phyloP scores from a whole-genome alignment of 1,284 basidiomycete species.

The Trichosporon inkin region DNA sequence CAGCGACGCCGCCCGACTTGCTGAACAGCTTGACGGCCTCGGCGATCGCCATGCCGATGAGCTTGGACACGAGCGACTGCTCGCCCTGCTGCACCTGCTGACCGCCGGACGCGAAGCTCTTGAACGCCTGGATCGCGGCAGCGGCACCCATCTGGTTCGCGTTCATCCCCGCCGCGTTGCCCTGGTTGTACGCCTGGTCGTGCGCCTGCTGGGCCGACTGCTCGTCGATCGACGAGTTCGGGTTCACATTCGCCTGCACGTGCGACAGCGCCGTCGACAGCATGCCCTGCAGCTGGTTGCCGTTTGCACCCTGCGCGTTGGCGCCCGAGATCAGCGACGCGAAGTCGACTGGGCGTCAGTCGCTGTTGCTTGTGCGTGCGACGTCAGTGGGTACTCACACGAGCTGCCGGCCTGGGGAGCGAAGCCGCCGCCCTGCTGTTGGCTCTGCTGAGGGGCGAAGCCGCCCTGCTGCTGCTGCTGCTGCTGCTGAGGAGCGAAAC shows the following conservation, averaged over 20 bases:
- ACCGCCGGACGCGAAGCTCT: constrained; percentile 56
- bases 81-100: constrained; percentile 36
- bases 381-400: constrained; percentile 16
- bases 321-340: constrained; percentile 39
- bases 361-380: neutral
- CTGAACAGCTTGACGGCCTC: constrained; percentile 64
- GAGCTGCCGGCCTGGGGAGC: neutral
- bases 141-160: constrained; percentile 63
- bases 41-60: constrained; percentile 77
- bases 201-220: constrained; percentile 57
- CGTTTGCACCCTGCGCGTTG: constrained; percentile 41
- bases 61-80: constrained; percentile 53
- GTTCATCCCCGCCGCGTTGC: constrained; percentile 54
- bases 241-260: constrained; percentile 36
- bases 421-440: constrained; percentile 12
- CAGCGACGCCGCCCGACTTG: constrained; percentile 58
- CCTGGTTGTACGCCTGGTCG: constrained; percentile 56
- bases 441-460: constrained; percentile 9
- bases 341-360: constrained; percentile 40
- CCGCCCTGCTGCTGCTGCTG: constrained; percentile 18
- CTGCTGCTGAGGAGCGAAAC: constrained; percentile 12
- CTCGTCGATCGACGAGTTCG: constrained; percentile 54
- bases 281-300: constrained; percentile 37
- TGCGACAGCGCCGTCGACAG: constrained; percentile 34
- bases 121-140: constrained; percentile 64